phyloP scores from a whole-genome alignment of 345 rosid genomes.

The Gossypium herbaceum region DNA sequence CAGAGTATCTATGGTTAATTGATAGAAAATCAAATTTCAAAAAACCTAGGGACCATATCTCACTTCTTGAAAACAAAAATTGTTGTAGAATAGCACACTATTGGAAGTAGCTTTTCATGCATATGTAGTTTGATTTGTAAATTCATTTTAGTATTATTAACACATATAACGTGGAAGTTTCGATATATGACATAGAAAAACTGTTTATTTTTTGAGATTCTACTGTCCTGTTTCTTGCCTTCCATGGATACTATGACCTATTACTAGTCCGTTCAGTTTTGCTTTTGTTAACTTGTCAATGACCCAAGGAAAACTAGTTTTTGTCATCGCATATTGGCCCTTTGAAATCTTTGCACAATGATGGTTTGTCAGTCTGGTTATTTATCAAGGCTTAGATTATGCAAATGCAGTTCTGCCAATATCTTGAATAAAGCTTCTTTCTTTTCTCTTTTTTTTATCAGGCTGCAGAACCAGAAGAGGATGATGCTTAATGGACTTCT shows the following conservation, averaged over 20 bases:
- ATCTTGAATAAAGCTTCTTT: not conserved
- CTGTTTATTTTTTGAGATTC: not conserved
- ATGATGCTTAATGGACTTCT: not conserved
- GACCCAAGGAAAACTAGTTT: not conserved
- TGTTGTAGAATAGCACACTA: not conserved
- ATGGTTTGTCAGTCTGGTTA: not conserved
- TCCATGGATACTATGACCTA: not conserved
- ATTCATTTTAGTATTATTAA: not conserved
- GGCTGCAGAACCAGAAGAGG: not conserved
- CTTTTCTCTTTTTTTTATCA: not conserved
- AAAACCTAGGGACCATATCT: not conserved
- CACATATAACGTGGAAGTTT: not conserved
- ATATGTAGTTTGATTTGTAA: not conserved
- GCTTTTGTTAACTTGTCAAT: not conserved
- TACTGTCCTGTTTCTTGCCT: not conserved
- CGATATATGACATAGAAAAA: not conserved
- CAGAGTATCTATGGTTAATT: not conserved
- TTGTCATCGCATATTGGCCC: not conserved
- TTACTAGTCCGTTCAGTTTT: not conserved
- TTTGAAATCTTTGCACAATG: not conserved
- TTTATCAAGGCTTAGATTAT: not conserved
- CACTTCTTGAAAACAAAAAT: not conserved
- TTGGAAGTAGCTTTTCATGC: slow-evolving; percentile 6
- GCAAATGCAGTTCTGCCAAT: not conserved
- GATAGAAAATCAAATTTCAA: not conserved